Base-by-base conservation (phyloP, 345 rosid species). In the Eucalyptus marginata region DNA sequence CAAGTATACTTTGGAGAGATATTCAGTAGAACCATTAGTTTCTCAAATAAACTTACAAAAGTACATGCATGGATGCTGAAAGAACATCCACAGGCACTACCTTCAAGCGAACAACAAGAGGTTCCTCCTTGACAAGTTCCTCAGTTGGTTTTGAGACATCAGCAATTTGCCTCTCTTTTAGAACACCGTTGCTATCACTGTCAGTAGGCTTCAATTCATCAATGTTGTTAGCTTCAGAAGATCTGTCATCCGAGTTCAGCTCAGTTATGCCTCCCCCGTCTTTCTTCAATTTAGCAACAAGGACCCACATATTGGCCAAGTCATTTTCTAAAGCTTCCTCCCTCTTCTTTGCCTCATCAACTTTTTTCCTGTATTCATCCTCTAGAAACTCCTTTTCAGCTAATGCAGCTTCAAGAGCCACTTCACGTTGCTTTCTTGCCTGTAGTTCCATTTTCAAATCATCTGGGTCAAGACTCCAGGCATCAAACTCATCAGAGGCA, bases 291-390 rank as follows among this genome's bases (percentile, higher is more conserved):
- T 95, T 97, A 51, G 99, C 99, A 91, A 98, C 99, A 93, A 98
- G 99, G 86, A 97, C 99, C 99, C 99, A 97, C 99, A 98, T 98
- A 91, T 96, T 97, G 49, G 99, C 99, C 88, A 97, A 91, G 93
- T 98, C 99, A 89, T 96, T 98, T 93, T 98, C 99, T 51, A 97
- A 90, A 92, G 98, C 94, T 90, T 95, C 99, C 92, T 98, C 99
- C 93, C 96, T 95, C 91, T 90, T 95, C 96, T 94, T 97, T 79
- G 97, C 96, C 92, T 96, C 99, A 90, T 97, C 99, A 76, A 91
- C 93, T 89, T 93, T 96, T 92, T 95, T 97, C 92, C 97, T 93
- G 89, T 94, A 97, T 76, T 95, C 97, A 79, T 97, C 97, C 94
- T 96, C 99, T 87, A 97, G 89, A 87, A 94, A 94, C 89, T 97